These are phyloP conservation scores for Allium cepa DNA, from an alignment of 106 monocot genomes.

Conservation along the genomic window DNA sequence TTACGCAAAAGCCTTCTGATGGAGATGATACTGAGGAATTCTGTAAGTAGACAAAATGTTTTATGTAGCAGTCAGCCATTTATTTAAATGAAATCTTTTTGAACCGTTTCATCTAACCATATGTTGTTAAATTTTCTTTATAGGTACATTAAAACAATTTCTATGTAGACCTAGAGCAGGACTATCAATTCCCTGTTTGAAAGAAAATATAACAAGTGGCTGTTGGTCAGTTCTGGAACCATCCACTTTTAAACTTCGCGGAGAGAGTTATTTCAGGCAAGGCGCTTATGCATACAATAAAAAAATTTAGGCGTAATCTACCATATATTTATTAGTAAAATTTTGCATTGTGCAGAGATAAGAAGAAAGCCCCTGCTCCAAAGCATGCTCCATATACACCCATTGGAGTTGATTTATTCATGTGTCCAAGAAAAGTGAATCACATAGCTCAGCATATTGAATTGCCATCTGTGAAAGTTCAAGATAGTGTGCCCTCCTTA, in stretches of 20 bases:
- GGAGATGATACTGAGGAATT: slow-evolving; percentile 60
- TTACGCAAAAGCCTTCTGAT: slow-evolving; percentile 65
- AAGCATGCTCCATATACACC: slow-evolving; percentile 45
- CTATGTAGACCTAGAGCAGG: slow-evolving; percentile 60
- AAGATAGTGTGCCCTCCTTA: slow-evolving; percentile 54
- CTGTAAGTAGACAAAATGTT: slow-evolving; percentile 33
- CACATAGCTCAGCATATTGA: slow-evolving; percentile 74
- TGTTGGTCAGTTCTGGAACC: slow-evolving; percentile 71
- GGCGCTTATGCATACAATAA: neutral
- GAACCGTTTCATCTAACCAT: too few species aligned
- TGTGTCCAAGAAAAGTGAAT: slow-evolving; percentile 50
- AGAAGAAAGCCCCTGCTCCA: slow-evolving; percentile 59
- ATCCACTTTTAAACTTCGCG: slow-evolving; percentile 63
- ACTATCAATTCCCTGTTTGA: slow-evolving; percentile 34
- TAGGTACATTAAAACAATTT: slow-evolving; percentile 54
- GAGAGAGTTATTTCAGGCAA: slow-evolving; percentile 61
- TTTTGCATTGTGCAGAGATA: slow-evolving; percentile 39
- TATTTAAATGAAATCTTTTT: neutral
- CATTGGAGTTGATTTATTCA: slow-evolving; percentile 72
- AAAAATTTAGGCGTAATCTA: neutral
- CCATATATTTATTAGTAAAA: neutral
- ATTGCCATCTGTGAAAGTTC: slow-evolving; percentile 42
- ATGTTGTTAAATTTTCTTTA: neutral
- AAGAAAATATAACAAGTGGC: slow-evolving; percentile 27
- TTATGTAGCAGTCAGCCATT: neutral